phyloP scores from a whole-genome alignment of 2,329 filamentous ascomycete species.

The Leptographium procerum region DNA sequence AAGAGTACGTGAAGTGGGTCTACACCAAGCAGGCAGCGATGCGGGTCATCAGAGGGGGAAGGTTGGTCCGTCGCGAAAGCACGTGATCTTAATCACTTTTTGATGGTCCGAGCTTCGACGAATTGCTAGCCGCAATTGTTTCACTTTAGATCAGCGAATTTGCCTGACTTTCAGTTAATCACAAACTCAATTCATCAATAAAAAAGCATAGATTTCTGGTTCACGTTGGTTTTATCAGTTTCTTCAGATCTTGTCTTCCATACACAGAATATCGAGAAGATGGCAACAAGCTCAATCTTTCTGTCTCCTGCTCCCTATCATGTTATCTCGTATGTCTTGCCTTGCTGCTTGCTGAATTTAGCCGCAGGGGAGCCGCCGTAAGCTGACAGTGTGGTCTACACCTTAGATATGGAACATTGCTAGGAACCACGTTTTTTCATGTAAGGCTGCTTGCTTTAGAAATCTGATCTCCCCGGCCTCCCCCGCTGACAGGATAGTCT shows the following conservation, averaged over 20 bases:
- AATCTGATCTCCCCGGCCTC: constrained; percentile 1
- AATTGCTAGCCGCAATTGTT: not conserved
- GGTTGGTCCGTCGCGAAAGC: constrained; percentile 9
- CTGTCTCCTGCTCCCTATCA: constrained; percentile 63
- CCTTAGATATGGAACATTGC: constrained; percentile 69
- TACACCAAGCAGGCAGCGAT: constrained; percentile 5
- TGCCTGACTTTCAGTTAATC: not conserved
- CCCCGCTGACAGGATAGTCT: constrained; percentile 27
- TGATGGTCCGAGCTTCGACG: not conserved
- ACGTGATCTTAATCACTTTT: constrained; percentile 3
- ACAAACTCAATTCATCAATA: not conserved
- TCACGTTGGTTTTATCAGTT: not conserved
- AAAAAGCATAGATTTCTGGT: not conserved
- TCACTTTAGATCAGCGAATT: not conserved
- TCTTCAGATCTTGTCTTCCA: not conserved
- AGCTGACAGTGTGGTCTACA: constrained; percentile 1
- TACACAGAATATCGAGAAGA: not conserved
- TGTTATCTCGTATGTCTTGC: constrained; percentile 50
- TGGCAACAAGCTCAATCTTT: constrained; percentile 30
- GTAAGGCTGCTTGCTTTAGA: constrained; percentile 26
- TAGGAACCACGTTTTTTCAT: constrained; percentile 82
- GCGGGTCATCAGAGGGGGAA: not conserved
- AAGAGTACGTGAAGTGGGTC: not conserved
- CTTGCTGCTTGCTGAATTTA: not conserved
- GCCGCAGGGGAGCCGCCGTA: not conserved